These are phyloP conservation scores for Boletus semigastroideus DNA, from an alignment of 1,284 basidiomycete genomes.

Conservation along the genomic window DNA sequence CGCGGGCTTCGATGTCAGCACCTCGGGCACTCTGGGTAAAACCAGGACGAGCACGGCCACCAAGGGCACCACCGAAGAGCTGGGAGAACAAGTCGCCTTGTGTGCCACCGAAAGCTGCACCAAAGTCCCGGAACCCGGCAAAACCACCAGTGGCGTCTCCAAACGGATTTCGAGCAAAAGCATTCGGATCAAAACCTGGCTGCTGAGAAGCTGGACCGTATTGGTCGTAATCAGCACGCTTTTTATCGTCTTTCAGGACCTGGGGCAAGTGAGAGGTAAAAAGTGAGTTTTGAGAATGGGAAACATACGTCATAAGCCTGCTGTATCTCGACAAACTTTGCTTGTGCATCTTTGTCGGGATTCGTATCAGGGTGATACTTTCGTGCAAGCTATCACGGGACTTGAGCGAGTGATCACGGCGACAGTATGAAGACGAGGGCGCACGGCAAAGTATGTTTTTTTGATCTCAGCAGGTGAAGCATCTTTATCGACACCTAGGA, in stretches of 20 bases:
- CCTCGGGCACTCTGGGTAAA: conserved; percentile 64
- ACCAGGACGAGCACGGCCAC: conserved; percentile 48
- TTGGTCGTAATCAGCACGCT: conserved; percentile 90
- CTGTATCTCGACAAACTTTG: conserved; percentile 97
- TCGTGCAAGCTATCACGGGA: conserved; percentile 76
- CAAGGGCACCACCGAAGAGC: conserved; percentile 75
- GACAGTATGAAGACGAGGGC: conserved; percentile 27
- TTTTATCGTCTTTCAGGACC: conserved; percentile 93
- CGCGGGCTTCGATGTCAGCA: conserved; percentile 79
- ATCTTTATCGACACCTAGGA: conserved; percentile 86
- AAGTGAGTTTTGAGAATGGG: conserved; percentile 15
- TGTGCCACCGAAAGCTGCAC: conserved; percentile 62
- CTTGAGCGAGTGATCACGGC: conserved; percentile 8
- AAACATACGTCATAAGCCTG: conserved; percentile 89
- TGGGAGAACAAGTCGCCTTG: conserved; percentile 82
- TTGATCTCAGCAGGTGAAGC: conserved; percentile 91
- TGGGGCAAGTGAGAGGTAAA: conserved; percentile 36
- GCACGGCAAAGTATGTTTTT: conserved; percentile 92
- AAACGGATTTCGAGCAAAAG: conserved; percentile 51
- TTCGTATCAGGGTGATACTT: conserved; percentile 99
- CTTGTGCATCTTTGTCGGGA: conserved; percentile 87
- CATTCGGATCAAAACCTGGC: conserved; percentile 90
- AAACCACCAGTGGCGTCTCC: conserved; percentile 62
- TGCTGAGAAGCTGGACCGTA: conserved; percentile 95
- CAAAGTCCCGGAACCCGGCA: conserved; percentile 68